Evolutionary conservation across 2,329 filamentous ascomycete species (phyloP).

Genomic region (Trichoderma sp.): DNA sequence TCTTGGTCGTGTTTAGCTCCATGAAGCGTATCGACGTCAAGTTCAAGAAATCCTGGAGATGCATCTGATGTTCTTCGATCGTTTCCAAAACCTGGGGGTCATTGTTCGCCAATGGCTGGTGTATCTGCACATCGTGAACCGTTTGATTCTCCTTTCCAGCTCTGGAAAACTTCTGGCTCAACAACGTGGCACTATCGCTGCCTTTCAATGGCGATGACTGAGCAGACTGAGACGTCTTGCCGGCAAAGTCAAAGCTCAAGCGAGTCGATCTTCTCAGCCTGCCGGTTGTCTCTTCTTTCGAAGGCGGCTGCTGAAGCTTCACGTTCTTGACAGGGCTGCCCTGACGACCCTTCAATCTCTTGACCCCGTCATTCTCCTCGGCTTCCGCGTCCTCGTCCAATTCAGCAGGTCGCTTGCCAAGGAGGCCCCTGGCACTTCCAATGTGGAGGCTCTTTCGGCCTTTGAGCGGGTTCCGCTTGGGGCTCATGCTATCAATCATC

Average conservation of each 20-base stretch:
- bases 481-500: slow-evolving; percentile 76
- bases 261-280: slow-evolving; percentile 55
- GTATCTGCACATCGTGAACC: slow-evolving; percentile 48
- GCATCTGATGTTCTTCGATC: slow-evolving; percentile 64
- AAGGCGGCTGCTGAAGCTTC: slow-evolving; percentile 67
- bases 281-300: slow-evolving; percentile 67
- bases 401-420: slow-evolving; percentile 74
- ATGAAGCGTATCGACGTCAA: slow-evolving; percentile 98
- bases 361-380: slow-evolving; percentile 62
- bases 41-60: slow-evolving; percentile 89
- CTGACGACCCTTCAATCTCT: slow-evolving; percentile 71
- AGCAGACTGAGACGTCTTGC: slow-evolving; percentile 47
- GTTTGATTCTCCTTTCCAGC: slow-evolving; percentile 54
- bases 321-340: slow-evolving; percentile 77
- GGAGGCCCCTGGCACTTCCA: slow-evolving; percentile 70
- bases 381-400: slow-evolving; percentile 67
- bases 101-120: slow-evolving; percentile 46
- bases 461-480: slow-evolving; percentile 68
- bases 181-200: slow-evolving; percentile 56
- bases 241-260: slow-evolving; percentile 50
- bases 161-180: slow-evolving; percentile 57
- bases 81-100: slow-evolving; percentile 51
- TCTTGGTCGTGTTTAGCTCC: slow-evolving; percentile 95
- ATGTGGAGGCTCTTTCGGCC: slow-evolving; percentile 77
- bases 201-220: slow-evolving; percentile 53